A percentile compares a stretch with the other conserved stretches of the same genome.
Evolutionary conservation across 768 basidiomycete species (phyloP).

Genomic region (Mycena sanguinolenta): DNA sequence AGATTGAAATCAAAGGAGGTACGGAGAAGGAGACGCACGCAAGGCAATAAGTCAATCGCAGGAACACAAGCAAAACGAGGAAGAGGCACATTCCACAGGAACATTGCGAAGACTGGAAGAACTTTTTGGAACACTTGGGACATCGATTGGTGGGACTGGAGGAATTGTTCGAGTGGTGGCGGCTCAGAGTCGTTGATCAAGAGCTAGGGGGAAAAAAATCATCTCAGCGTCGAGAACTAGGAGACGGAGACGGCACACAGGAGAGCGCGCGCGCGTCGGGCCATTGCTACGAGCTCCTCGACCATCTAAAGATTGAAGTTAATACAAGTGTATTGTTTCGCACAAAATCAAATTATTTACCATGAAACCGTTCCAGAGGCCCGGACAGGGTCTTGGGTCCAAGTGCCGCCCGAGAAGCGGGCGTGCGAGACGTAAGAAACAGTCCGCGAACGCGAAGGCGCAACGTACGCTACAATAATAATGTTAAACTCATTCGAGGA

Average conservation of each 20-base stretch:
- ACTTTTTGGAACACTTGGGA: background rate
- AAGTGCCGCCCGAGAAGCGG: slow-evolving; percentile 10
- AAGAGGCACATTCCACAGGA: too few relatives aligned
- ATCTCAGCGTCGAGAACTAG: too few relatives aligned
- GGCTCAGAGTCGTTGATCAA: slow-evolving; percentile 15
- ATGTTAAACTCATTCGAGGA: too few relatives aligned
- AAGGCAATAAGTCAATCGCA: background rate
- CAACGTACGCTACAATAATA: too few relatives aligned
- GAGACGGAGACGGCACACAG: slow-evolving; percentile 7
- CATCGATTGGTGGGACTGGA: slow-evolving; percentile 5
- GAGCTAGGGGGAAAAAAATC: slow-evolving; percentile 6
- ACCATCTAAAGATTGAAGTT: slow-evolving; percentile 16
- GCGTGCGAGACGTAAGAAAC: slow-evolving; percentile 29
- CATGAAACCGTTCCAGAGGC: slow-evolving; percentile 11
- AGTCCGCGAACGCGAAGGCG: slow-evolving; percentile 25
- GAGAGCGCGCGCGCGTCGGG: slow-evolving; percentile 14
- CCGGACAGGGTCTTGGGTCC: background rate
- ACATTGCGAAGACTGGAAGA: background rate
- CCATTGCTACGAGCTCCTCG: slow-evolving; percentile 19
- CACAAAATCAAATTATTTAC: background rate
- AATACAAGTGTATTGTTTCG: background rate
- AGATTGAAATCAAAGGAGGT: too few relatives aligned
- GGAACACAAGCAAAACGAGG: background rate
- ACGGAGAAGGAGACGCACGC: too few relatives aligned
- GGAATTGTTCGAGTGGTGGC: slow-evolving; percentile 13